Percentiles rank a stretch among this genome's conserved stretches.
Conservation (phyloP, 305 asterid genomes). For the Fraxinus nigra region DNA sequence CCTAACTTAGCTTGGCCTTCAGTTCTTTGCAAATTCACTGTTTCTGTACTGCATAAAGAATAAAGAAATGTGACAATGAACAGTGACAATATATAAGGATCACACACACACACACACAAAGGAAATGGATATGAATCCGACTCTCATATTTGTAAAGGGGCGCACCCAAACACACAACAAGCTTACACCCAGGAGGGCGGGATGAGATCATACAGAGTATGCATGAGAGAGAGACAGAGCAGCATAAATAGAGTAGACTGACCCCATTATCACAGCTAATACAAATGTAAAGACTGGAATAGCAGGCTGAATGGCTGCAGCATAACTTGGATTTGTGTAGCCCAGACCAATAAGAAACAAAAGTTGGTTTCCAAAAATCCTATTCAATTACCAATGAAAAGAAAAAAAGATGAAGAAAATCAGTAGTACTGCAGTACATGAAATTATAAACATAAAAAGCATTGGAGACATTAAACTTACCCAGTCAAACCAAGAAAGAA, state of each 20-base stretch:
- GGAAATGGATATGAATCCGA: background rate
- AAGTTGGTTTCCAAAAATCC: conserved; percentile 93
- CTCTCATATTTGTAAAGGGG: background rate
- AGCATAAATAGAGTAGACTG: conserved; percentile 32
- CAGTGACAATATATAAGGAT: background rate
- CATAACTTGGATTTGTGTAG: conserved; percentile 92
- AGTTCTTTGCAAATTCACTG: conserved; percentile 54
- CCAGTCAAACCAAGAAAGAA: conserved; percentile 95
- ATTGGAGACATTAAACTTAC: conserved; percentile 37
- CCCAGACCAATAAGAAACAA: conserved; percentile 93
- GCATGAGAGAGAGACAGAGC: background rate
- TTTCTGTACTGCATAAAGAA: conserved; percentile 85
- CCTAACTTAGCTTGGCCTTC: conserved; percentile 94
- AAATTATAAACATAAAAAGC: conserved; percentile 12
- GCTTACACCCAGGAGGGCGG: background rate
- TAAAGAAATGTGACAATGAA: conserved; percentile 31
- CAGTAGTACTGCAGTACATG: conserved; percentile 2
- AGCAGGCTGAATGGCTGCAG: conserved; percentile 96
- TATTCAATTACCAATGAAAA: conserved; percentile 23
- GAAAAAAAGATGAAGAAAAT: conserved; percentile 13
- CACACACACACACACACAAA: background rate
- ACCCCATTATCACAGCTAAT: conserved; percentile 89
- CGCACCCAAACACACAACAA: background rate
- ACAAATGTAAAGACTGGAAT: conserved; percentile 94
- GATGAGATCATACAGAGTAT: background rate